Percentiles rank a stretch among this genome's conserved stretches.
These are phyloP conservation scores for Meyerozyma sp. DNA, from an alignment of 1,139 yeast genomes.

Conservation along the genomic window DNA sequence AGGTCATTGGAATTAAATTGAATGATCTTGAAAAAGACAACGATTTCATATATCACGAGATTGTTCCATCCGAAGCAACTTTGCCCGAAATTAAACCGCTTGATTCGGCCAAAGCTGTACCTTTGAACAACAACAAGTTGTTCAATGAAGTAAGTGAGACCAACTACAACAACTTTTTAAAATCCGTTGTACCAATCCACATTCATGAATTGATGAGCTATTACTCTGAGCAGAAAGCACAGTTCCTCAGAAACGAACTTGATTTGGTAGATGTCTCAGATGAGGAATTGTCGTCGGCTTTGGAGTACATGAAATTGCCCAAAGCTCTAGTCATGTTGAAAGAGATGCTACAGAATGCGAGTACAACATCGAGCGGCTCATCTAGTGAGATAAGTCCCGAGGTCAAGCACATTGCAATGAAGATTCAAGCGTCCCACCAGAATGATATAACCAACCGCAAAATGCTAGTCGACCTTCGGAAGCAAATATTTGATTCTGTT, in stretches of 20 bases:
- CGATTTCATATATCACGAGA: conserved; percentile 81
- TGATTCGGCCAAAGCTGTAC: conserved; percentile 69
- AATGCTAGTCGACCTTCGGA: conserved; percentile 24
- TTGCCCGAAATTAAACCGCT: conserved; percentile 61
- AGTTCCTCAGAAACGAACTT: conserved; percentile 63
- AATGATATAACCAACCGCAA: conserved; percentile 21
- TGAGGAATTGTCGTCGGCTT: conserved; percentile 69
- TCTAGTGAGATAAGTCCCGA: conserved; percentile 12
- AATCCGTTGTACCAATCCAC: conserved; percentile 76
- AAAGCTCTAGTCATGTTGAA: conserved; percentile 55
- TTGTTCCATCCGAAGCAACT: conserved; percentile 56
- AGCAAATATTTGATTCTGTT: conserved; percentile 35
- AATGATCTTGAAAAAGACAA: conserved; percentile 67
- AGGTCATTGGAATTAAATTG: conserved; percentile 40
- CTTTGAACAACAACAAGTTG: conserved; percentile 35
- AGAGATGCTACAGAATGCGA: conserved; percentile 18
- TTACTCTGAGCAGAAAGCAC: conserved; percentile 88
- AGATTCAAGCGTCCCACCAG: conserved; percentile 18
- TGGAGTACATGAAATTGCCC: conserved; percentile 78
- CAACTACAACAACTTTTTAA: conserved; percentile 56
- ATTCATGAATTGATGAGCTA: conserved; percentile 83
- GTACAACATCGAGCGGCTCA: conserved; percentile 3
- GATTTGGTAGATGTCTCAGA: conserved; percentile 77
- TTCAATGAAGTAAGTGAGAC: conserved; percentile 47
- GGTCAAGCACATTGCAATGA: conserved; percentile 18